Evolutionary conservation across 352 stramenopile genomes (phyloP).

Genomic region (Pythium brassicae): DNA sequence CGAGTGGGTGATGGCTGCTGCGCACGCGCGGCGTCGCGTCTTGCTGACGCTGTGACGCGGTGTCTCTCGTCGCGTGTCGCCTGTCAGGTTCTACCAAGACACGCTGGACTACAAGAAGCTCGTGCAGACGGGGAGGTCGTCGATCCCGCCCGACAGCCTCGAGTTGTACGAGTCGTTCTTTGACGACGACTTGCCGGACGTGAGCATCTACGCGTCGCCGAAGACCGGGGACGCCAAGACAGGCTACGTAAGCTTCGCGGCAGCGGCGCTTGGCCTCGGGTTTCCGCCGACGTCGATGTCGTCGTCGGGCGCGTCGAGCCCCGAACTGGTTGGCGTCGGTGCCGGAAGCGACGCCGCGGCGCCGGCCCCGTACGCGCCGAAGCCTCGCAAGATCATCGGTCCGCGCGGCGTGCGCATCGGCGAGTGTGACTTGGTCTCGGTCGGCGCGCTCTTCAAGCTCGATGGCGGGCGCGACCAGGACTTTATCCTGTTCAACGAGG

Average conservation of each 20-base stretch:
- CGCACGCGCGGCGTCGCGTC: too few relatives aligned
- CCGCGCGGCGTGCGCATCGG: slow-evolving; percentile 12
- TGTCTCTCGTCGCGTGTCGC: too few relatives aligned
- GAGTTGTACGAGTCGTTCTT: slow-evolving; percentile 84
- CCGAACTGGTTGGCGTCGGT: background rate
- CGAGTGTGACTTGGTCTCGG: slow-evolving; percentile 50
- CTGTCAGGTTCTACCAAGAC: slow-evolving; percentile 57
- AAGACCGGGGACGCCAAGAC: slow-evolving; percentile 5
- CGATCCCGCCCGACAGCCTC: slow-evolving; percentile 58
- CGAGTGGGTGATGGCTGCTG: background rate
- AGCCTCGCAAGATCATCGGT: slow-evolving; percentile 18
- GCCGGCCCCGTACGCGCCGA: slow-evolving; percentile 2
- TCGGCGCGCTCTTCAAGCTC: slow-evolving; percentile 74
- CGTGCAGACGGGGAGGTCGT: slow-evolving; percentile 38
- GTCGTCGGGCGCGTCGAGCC: slow-evolving; percentile 1
- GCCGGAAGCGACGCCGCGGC: background rate
- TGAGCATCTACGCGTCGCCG: slow-evolving; percentile 38
- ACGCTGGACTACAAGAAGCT: slow-evolving; percentile 68
- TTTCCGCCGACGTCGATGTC: slow-evolving; percentile 5
- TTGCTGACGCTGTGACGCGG: background rate
- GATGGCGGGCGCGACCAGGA: slow-evolving; percentile 76
- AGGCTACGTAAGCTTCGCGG: slow-evolving; percentile 14
- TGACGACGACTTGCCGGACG: slow-evolving; percentile 55
- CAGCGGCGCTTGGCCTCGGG: slow-evolving; percentile 13
- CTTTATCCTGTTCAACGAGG: slow-evolving; percentile 82